A percentile compares a stretch with the other conserved stretches of the same genome.
Conservation (phyloP, 306 rosid genomes). For the Vigna angularis region DNA sequence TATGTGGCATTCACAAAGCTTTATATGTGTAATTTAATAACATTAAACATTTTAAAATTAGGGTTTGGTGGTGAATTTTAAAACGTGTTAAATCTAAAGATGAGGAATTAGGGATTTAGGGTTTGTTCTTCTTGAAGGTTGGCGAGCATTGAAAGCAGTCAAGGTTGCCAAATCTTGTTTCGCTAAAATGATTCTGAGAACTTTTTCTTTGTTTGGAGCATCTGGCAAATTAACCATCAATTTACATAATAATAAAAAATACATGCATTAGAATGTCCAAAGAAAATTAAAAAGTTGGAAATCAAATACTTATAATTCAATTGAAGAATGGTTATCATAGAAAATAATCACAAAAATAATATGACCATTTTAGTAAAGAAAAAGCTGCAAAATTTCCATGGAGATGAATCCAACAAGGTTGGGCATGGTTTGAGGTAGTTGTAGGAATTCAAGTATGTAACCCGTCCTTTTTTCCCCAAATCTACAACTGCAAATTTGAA, state of each 20-base stretch:
- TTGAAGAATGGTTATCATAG: background rate
- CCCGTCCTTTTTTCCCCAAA: background rate
- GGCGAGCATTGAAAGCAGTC: too few relatives aligned
- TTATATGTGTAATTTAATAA: too few relatives aligned
- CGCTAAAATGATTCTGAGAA: constrained; percentile 73
- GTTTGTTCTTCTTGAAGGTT: too few relatives aligned
- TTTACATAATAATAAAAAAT: constrained; percentile 45
- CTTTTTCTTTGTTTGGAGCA: constrained; percentile 77
- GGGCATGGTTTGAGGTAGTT: constrained; percentile 53
- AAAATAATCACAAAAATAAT: constrained; percentile 6
- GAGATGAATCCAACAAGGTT: constrained; percentile 44
- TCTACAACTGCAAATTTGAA: background rate
- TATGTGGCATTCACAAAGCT: too few relatives aligned
- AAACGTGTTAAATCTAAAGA: too few relatives aligned
- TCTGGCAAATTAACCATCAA: constrained; percentile 96
- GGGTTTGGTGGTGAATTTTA: too few relatives aligned
- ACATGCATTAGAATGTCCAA: background rate
- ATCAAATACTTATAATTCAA: background rate
- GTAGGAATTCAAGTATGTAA: background rate
- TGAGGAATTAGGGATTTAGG: too few relatives aligned
- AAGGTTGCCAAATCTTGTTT: constrained; percentile 68
- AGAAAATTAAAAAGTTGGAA: background rate
- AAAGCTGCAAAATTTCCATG: background rate
- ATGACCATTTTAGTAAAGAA: background rate
- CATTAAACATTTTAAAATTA: too few relatives aligned